phyloP scores from a whole-genome alignment of 1,284 basidiomycete genomes.

The Anthracocystis walkeri region DNA sequence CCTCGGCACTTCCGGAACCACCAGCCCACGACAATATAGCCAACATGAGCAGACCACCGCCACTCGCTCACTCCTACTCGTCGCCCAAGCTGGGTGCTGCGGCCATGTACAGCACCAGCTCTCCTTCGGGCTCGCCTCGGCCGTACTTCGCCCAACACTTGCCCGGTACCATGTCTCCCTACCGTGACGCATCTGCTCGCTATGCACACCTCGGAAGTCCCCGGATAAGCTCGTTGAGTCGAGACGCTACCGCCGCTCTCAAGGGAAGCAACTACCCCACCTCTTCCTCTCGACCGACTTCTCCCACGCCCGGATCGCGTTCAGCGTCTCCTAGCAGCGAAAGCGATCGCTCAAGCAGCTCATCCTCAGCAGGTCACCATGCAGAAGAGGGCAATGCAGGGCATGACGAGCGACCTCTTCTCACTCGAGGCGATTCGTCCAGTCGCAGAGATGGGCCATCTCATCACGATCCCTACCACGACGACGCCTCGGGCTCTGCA shows the following conservation, averaged over 20 bases:
- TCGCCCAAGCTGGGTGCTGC: slow-evolving; percentile 50
- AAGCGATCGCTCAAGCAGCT: slow-evolving; percentile 22
- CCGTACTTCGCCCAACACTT: slow-evolving; percentile 57
- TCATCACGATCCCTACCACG: slow-evolving; percentile 8
- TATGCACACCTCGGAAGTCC: slow-evolving; percentile 61
- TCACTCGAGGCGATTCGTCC: slow-evolving; percentile 26
- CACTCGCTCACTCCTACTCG: slow-evolving; percentile 44
- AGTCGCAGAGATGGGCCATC: slow-evolving; percentile 11
- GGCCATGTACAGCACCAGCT: slow-evolving; percentile 43
- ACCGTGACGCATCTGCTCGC: slow-evolving; percentile 61
- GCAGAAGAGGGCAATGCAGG: slow-evolving; percentile 4
- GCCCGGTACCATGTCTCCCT: slow-evolving; percentile 60
- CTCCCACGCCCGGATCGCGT: slow-evolving; percentile 45
- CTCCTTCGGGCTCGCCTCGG: slow-evolving; percentile 60
- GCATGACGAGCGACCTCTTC: slow-evolving; percentile 10
- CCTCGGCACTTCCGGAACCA: background rate
- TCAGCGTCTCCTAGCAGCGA: slow-evolving; percentile 51
- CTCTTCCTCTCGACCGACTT: slow-evolving; percentile 58
- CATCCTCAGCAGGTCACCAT: slow-evolving; percentile 17
- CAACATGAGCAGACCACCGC: slow-evolving; percentile 56
- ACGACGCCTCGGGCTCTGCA: slow-evolving; percentile 10
- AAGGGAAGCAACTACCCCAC: slow-evolving; percentile 57
- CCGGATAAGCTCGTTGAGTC: slow-evolving; percentile 61
- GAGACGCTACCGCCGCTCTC: slow-evolving; percentile 60
- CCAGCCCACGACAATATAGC: background rate